Evolutionary conservation across 2,329 filamentous ascomycete species (phyloP), one percentile per base, ranked within the genome.

Genomic region (Gnomoniopsis smithogilvyi): DNA sequence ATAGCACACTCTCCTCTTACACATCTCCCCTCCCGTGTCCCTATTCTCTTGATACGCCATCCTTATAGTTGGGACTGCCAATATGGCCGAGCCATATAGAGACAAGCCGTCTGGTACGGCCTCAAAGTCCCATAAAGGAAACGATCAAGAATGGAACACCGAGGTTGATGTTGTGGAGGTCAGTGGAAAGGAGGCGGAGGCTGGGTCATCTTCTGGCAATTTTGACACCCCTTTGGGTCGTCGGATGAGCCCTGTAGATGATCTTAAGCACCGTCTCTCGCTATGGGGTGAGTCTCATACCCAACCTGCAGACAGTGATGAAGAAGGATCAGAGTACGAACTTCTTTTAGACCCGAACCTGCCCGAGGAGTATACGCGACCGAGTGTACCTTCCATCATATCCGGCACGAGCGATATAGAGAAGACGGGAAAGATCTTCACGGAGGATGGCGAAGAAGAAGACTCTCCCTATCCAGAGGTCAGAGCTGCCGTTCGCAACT

Each of bases 381-480:
- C 54, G 6, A 43, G 33, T 52, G 63, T 51, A 63, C 65, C 62
- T 59, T 63, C 53, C 62, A 51, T 43, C 64, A 24, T 41, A 45
- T 58, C 63, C 30, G 60, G 54, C 41, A 61, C 59, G 47, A 49
- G 59, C 56, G 66, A 67, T 50, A 63, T 64, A 46, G 66, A 67
- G 21, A 65, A 59, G 55, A 49, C 61, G 1, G 10, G 62, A n/a
- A 61, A 62, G 59, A 48, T 56, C 36, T 56, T 43, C 56, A 34
- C 56, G 24, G 75, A 77, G 36, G 77, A 79, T 7, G 70, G 57
- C n/a, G 53, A 74, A 33, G 60, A 74, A 38, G 81, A 85, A 60
- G 75, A 86, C 68, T 89, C 86, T 2, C 86, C 86, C 0, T 89
- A 89, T 66, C 81, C 85, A 30, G 86, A 89, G 70, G 85, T 87